Base-by-base conservation (phyloP, 2,329 filamentous ascomycete species). In the Penicillium frequentans region DNA sequence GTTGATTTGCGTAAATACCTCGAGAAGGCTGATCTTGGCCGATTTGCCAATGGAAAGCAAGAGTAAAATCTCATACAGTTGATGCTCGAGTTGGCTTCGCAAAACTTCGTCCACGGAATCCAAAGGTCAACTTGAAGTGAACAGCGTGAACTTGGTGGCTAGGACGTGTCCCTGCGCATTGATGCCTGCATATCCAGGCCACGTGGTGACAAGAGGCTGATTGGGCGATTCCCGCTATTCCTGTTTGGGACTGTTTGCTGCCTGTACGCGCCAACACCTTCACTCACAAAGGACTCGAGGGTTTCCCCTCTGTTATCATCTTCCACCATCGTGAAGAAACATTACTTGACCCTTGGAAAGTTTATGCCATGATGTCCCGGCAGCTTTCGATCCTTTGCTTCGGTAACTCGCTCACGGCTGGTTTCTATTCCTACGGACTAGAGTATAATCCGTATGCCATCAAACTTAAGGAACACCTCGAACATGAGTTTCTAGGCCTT, bases 341-440 rank as follows among this genome's bases (percentile, higher is more conserved):
- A 16, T 16, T 39, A 1, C 8, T 19, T 19, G 3, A n/a, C 3
- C 3, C n/a, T 16, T 19, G n/a, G 11, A n/a, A n/a, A 8, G 4
- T 10, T 27, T 1, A 26, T 24, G 11, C 13, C 31, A 52, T 9
- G 7, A 64, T 64, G 61, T 39, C 31, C 29, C 31, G 57, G 29
- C 37, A 49, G 43, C 16, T 60, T 11, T 59, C 60, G 1, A 81
- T 88, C 66, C 80, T 88, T 58, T 87, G 85, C 76, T 85, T 88
- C 70, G 86, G 86, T 70, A 80, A 87, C 77, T 87, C 84, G 39
- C 80, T 89, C 46, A 88, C 86, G 6, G 78, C 77, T 13, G 86
- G 86, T 43, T 86, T 76, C 68, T 75, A 77, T 29, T 52, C 61
- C 56, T 73, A 63, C 46, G 83, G 82, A 21, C 50, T 72, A 14